phyloP scores from a whole-genome alignment of 108 stramenopile species.

The Craspedostauros australis region DNA sequence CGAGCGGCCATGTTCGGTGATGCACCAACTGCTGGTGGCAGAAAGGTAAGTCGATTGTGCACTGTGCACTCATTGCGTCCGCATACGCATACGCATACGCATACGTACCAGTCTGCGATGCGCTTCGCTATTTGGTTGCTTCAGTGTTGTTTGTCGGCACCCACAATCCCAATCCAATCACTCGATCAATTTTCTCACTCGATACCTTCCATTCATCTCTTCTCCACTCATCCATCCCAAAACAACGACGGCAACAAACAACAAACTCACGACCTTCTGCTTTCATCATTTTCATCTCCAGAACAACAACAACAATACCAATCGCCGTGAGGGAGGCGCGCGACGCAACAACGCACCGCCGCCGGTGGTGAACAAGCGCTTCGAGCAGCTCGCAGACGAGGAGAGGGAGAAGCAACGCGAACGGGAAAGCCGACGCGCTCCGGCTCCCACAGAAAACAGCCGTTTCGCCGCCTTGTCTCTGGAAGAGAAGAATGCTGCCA shows the following conservation, averaged over 20 bases:
- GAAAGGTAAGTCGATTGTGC: slow-evolving; percentile 27
- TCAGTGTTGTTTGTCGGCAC: neutral
- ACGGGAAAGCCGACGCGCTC: slow-evolving; percentile 19
- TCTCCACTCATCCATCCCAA: slow-evolving; percentile 4
- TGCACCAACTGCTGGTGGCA: slow-evolving; percentile 31
- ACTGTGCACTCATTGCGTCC: neutral
- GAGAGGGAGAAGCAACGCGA: slow-evolving; percentile 40
- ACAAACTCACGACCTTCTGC: slow-evolving; percentile 11
- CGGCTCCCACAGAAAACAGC: no score
- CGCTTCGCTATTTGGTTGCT: neutral
- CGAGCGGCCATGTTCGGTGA: slow-evolving; percentile 59
- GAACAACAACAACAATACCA: slow-evolving; percentile 4
- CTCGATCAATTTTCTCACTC: neutral
- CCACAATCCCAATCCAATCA: neutral
- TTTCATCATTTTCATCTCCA: slow-evolving; percentile 2
- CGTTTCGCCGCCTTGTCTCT: no score
- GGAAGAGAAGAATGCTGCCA: no score
- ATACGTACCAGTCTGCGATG: no score
- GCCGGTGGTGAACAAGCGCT: slow-evolving; percentile 56
- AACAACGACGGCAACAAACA: slow-evolving; percentile 6
- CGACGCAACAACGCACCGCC: slow-evolving; percentile 40
- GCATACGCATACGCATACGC: neutral
- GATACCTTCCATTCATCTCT: neutral
- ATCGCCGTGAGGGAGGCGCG: slow-evolving; percentile 31
- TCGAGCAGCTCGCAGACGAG: slow-evolving; percentile 59